Evolutionary conservation across 192 early-diverging fungal genomes (phyloP), one percentile per base, ranked within the genome.

Genomic region (Coemansia sp.): DNA sequence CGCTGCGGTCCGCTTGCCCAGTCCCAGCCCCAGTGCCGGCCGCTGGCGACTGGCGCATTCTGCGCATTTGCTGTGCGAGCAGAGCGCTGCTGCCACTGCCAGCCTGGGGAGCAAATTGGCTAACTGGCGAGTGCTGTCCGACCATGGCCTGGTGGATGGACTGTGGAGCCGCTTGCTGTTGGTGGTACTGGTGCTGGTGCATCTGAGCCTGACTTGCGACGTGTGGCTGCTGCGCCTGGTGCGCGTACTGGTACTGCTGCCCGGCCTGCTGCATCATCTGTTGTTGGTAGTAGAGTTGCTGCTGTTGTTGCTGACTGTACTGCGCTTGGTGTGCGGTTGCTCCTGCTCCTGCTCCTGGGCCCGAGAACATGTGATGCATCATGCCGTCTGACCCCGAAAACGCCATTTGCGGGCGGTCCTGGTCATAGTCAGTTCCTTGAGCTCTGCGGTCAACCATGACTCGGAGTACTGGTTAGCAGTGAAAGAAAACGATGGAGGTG

Each of bases 291-390:
- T 66, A 63, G 11, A 32, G 32, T 56, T 20, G 70, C 27, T 67
- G 72, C 32, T 47, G 61, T 37, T 55, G 79, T 52, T 62, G 40
- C 15, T 75, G 73, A 30, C 29, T 35, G 13, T 70, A 64, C 41
- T 65, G 73, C 27, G 44, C 11, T 62, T n/a, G 60, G 34, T 66
- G 32, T 37, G 71, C 38, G 50, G 59, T 20, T 55, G 63, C 24
- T 15, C 58, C 13, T 1, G 50, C 15, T 75, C 71, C 18, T 65
- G 79, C 66, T 13, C 58, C 12, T 2, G 49, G 18, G 80, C 71
- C 15, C 63, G 79, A 76, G 61, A 73, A 76, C 68, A 82, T 44
- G 56, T 82, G 75, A 53, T 77, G 75, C 75, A 83, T 78, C 69
- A 65, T 59, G 18, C 71, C 75, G 47, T 82, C 79, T 1, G 63